Conservation (phyloP, 2,329 filamentous ascomycete species). For the Sordariomycetes sp. region DNA sequence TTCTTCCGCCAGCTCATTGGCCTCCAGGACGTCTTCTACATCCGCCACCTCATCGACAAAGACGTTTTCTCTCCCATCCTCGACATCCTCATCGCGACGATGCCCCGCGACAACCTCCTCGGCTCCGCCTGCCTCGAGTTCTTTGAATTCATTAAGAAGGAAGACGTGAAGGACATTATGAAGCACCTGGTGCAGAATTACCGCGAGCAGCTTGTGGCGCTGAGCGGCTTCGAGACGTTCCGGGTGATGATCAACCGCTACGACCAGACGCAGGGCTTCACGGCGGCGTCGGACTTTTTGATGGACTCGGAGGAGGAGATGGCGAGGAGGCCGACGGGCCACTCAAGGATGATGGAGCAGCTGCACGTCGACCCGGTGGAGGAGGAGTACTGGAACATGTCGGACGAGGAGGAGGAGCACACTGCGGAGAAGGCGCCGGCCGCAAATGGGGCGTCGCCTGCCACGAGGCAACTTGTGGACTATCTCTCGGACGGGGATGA, state of each 20-base stretch:
- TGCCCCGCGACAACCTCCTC: constrained; percentile 85
- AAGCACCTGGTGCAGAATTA: constrained; percentile 76
- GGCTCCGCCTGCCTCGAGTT: constrained; percentile 91
- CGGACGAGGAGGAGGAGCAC: constrained; percentile 43
- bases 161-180: constrained; percentile 69
- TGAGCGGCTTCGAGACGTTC: constrained; percentile 81
- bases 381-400: constrained; percentile 88
- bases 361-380: constrained; percentile 61
- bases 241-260: constrained; percentile 61
- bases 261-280: constrained; percentile 63
- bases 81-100: constrained; percentile 68
- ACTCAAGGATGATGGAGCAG: constrained; percentile 58
- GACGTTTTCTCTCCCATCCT: constrained; percentile 74
- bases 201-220: constrained; percentile 58
- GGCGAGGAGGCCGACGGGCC: constrained; percentile 25
- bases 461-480: constrained; percentile 68
- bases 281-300: constrained; percentile 55
- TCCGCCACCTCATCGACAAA: constrained; percentile 70
- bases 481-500: constrained; percentile 87
- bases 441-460: constrained; percentile 28
- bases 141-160: constrained; percentile 79
- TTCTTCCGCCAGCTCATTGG: constrained; percentile 83
- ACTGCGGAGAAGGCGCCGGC: constrained; percentile 2
- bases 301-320: constrained; percentile 55
- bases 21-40: constrained; percentile 84